phyloP scores from a whole-genome alignment of 2,329 filamentous ascomycete species.

The Xylaria digitata region DNA sequence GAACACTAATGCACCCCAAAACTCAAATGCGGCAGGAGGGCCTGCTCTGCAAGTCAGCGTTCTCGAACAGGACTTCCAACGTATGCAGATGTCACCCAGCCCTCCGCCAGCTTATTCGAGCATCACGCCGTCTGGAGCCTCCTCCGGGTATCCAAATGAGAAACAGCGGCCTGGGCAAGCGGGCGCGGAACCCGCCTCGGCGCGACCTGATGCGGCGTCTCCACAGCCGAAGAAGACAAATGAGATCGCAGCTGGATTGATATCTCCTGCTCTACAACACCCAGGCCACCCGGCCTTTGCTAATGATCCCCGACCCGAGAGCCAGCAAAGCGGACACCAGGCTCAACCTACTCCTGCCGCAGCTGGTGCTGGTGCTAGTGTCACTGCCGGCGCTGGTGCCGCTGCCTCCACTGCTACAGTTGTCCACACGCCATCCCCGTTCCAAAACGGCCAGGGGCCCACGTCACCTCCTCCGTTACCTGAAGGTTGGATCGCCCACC shows the following conservation, averaged over 20 bases:
- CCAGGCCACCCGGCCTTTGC: constrained; percentile 89
- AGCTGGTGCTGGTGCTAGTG: constrained; percentile 1
- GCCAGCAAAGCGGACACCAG: constrained; percentile 59
- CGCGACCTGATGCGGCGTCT: constrained; percentile 46
- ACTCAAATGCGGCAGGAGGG: constrained; percentile 43
- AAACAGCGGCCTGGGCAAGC: constrained; percentile 69
- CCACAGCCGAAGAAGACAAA: constrained; percentile 50
- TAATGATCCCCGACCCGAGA: constrained; percentile 75
- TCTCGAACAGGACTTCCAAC: constrained; percentile 87
- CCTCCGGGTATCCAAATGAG: constrained; percentile 79
- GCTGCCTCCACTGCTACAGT: constrained; percentile 16
- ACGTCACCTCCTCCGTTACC: constrained; percentile 91
- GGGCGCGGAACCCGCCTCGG: constrained; percentile 44
- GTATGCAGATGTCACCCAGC: constrained; percentile 81
- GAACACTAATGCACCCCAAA: constrained; percentile 47
- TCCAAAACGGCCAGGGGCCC: constrained; percentile 63
- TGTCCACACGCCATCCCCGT: constrained; percentile 58
- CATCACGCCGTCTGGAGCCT: constrained; percentile 63
- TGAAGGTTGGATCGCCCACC: constrained; percentile 97
- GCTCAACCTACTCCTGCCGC: constrained; percentile 49
- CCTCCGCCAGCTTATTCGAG: constrained; percentile 97
- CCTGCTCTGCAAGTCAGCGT: constrained; percentile 70
- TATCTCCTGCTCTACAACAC: constrained; percentile 64
- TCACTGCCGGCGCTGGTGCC: constrained; percentile 4
- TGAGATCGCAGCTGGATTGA: constrained; percentile 51